phyloP scores from a whole-genome alignment of 2,329 filamentous ascomycete genomes.

The Claviceps lovelessii region DNA sequence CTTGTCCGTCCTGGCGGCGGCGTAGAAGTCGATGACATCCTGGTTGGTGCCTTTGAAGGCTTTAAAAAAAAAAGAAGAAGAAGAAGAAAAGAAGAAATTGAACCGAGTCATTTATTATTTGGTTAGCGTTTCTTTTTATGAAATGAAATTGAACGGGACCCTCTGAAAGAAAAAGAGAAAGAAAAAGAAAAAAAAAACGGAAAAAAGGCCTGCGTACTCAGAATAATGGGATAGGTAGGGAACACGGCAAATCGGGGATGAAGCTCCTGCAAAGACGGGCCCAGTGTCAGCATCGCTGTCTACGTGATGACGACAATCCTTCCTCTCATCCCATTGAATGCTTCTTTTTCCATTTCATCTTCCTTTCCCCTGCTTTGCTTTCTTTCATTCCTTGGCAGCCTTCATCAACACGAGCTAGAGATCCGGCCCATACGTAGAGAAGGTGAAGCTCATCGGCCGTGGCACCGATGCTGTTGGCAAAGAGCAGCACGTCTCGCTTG shows the following conservation, averaged over 20 bases:
- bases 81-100: no score
- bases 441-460: slow-evolving; percentile 84
- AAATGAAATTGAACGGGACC: no score
- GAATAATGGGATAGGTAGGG: slow-evolving; percentile 73
- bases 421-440: slow-evolving; percentile 50
- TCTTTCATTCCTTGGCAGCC: no score
- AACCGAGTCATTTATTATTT: no score
- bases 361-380: background rate
- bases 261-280: slow-evolving; percentile 47
- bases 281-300: background rate
- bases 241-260: slow-evolving; percentile 79
- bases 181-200: background rate
- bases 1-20: slow-evolving; percentile 45
- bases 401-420: background rate
- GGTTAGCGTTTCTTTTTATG: no score
- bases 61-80: slow-evolving; percentile 9
- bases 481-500: slow-evolving; percentile 77
- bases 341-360: background rate
- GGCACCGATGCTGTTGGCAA: slow-evolving; percentile 77
- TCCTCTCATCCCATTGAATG: background rate
- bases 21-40: slow-evolving; percentile 78
- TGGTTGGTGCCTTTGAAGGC: slow-evolving; percentile 64
- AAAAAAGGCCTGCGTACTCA: slow-evolving; percentile 39
- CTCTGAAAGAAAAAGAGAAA: no score
- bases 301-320: no score